These are phyloP conservation scores for Rosellinia necatrix DNA, from an alignment of 2,329 filamentous ascomycete species.

Conservation along the genomic window DNA sequence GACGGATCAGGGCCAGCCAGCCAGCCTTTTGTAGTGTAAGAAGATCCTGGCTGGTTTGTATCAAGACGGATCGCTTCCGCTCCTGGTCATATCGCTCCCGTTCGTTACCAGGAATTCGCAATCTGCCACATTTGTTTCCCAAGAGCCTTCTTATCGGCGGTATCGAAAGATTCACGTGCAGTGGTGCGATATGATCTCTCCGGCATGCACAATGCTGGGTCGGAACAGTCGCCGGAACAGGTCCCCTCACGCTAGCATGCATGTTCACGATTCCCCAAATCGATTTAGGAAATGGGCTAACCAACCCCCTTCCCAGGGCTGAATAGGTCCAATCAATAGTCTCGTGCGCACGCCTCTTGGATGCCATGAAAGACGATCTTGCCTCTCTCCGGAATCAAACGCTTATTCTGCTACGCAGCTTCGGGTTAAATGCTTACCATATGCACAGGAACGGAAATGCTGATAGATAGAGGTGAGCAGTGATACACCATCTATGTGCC, in stretches of 20 bases:
- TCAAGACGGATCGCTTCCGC: too few species aligned
- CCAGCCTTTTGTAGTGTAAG: too few species aligned
- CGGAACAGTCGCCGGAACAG: constrained; percentile 7
- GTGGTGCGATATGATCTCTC: constrained; percentile 20
- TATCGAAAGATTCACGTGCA: constrained; percentile 12
- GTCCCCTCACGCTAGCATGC: neutral
- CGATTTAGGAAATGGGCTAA: constrained; percentile 9
- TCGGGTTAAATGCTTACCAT: too few species aligned
- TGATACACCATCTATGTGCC: too few species aligned
- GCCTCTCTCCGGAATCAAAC: constrained; percentile 7
- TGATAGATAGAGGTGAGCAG: too few species aligned
- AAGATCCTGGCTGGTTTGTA: too few species aligned
- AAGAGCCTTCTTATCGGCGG: neutral
- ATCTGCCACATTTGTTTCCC: constrained; percentile 8
- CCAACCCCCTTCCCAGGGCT: constrained; percentile 11
- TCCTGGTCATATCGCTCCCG: too few species aligned
- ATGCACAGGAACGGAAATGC: too few species aligned
- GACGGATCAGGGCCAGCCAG: too few species aligned
- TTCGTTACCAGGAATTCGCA: too few species aligned
- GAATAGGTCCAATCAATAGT: constrained; percentile 14
- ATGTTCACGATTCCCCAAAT: constrained; percentile 15
- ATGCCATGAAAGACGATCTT: constrained; percentile 6
- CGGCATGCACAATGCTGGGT: constrained; percentile 14
- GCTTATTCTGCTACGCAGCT: too few species aligned
- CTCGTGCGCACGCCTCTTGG: neutral